phyloP scores from a whole-genome alignment of 2,329 filamentous ascomycete species.

The Pseudogymnoascus sp. region DNA sequence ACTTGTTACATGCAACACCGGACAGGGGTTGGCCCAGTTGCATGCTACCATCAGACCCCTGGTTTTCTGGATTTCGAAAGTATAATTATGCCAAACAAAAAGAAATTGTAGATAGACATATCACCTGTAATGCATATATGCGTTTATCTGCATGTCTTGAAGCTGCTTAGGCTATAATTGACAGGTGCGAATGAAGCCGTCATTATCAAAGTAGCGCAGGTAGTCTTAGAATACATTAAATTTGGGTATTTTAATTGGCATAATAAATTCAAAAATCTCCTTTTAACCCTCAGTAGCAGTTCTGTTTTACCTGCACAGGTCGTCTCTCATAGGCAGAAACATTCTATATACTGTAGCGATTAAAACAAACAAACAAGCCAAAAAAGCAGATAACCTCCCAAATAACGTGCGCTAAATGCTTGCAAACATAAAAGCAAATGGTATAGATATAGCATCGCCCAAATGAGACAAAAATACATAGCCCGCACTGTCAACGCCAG shows the following conservation, averaged over 20 bases:
- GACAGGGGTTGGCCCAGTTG: background rate
- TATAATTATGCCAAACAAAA: background rate
- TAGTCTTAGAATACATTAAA: background rate
- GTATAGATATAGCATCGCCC: constrained; percentile 7
- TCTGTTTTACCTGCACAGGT: constrained; percentile 10
- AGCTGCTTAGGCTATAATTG: background rate
- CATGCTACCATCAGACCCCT: background rate
- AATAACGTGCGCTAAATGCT: constrained; percentile 10
- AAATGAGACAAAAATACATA: background rate
- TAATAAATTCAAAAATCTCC: constrained; percentile 7
- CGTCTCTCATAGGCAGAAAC: background rate
- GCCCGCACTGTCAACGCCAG: constrained; percentile 3
- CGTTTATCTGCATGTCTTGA: background rate
- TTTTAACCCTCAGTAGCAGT: constrained; percentile 7
- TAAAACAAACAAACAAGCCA: background rate
- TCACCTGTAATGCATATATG: background rate
- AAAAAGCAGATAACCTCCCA: constrained; percentile 3
- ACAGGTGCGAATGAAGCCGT: background rate
- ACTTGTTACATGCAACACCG: background rate
- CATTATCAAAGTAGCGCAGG: background rate
- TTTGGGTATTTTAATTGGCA: constrained; percentile 7
- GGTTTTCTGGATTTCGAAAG: background rate
- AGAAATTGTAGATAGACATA: background rate
- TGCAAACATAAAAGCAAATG: constrained; percentile 8
- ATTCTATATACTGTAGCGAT: background rate